Base-by-base conservation (phyloP, 192 early-diverging fungal species). In the Coemansia sp. region DNA sequence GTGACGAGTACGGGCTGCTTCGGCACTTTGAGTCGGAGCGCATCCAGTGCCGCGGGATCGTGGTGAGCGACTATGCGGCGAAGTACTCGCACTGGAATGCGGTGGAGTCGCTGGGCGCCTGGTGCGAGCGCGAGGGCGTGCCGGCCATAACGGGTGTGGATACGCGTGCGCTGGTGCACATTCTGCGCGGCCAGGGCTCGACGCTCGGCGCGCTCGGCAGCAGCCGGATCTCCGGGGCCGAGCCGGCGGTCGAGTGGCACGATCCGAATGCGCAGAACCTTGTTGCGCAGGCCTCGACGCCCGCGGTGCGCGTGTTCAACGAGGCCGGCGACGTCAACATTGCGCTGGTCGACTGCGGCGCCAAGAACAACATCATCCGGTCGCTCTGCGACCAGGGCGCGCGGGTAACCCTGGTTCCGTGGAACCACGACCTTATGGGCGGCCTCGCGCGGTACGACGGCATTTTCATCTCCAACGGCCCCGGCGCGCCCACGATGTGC, bases 31-130 rank as follows among this genome's bases (percentile, higher is more conserved):
- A 98, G 80, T 89, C 87, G 9, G 87, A 89, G 68, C 71, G 84
- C 48, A 95, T 98, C 62, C 96, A 98, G 68, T 90, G 90, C 71
- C 79, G 87, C 48, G 96, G 87, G 49, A 90, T 98, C 63, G 84
- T 98, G 36, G 94, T 96, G 62, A 92, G 89, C 72, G 94, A 95
- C 77, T 98, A 98, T 76, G 93, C 94, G 1, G 78, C 89, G 16
- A 85, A 92, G 57, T 93, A 96, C 78, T 95, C 94, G 37, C 96
- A 98, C 77, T 96, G 94, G 93, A 92, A 90, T 46, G 94, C 96
- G 41, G 86, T 94, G 41, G 92, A 95, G 79, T 93, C 91, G 13
- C 87, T 98, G 12, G 88, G 88, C 13, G 85, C 92, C 74, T 98
- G 96, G 96, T 96, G 94, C 73, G 79, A 84, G 36, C 87, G 92